Base-by-base conservation (phyloP, 108 stramenopile genomes). In the Cyclotella cryptica region DNA sequence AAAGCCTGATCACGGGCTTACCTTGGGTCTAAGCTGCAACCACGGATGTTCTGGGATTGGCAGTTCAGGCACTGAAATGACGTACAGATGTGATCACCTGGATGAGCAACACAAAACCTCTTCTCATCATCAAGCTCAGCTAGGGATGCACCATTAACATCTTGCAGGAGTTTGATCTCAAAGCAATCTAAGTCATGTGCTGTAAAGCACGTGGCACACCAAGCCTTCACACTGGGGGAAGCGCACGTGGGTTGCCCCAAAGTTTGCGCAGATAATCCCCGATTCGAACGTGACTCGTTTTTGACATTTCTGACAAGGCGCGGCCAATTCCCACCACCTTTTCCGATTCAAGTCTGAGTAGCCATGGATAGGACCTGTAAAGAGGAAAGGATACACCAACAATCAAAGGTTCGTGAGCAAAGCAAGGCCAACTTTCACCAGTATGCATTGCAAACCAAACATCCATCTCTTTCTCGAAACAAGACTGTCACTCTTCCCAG, bases 261-360 rank as follows among this genome's bases (percentile, higher is more conserved):
- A 55, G n/a, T 71, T 57, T 52, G 75, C 18, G 75, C 75, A 68
- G 18, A 55, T 54, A 46, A 76, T 67, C 42, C 75, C 66, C 14
- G 66, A 76, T 53, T 43, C 24, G 27, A 29, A 76, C 0, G 75
- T 76, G 55, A 76, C 66, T 55, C 6, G 22, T 47, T 43, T 76
- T 76, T 28, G 75, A 76, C 75, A 76, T 30, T 54, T 51, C 35
- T 40, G 66, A 69, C 75, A 76, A 1, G 58, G 75, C 1, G 22
- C 40, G n/a, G 3, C 75, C 75, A 52, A 68, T 40, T 66, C 28
- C 75, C 66, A 76, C 75, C 75, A 76, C 39, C 45, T 65, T 27
- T 49, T 46, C 44, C 4, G 65, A 29, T 52, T 59, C 66, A 14
- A 39, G 66, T 27, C 24, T 17, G 47, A 72, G 10, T 42, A 43